A percentile compares a stretch with the other conserved stretches of the same genome.
Evolutionary conservation across 495 filamentous ascomycete species (phyloP).

Genomic region (Penicillium taxi): DNA sequence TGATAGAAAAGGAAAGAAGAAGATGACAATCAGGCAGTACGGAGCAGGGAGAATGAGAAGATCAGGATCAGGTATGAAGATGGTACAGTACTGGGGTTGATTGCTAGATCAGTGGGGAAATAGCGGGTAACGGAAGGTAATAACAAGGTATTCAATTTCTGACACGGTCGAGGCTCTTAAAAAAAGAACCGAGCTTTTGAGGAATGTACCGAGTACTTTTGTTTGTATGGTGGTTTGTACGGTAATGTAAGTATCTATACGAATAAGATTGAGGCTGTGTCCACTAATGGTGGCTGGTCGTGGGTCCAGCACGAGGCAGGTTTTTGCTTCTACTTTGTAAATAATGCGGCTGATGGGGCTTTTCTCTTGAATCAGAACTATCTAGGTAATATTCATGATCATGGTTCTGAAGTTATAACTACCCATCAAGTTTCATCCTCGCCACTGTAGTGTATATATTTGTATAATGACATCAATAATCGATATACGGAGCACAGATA

Average conservation of each 20-base stretch:
- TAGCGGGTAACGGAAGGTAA: background rate
- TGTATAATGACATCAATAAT: no score
- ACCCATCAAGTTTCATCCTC: no score
- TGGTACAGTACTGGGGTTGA: background rate
- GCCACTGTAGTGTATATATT: no score
- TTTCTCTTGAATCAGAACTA: no score
- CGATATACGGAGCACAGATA: no score
- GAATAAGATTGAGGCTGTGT: conserved; percentile 30
- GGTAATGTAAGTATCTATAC: conserved; percentile 7
- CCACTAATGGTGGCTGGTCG: conserved; percentile 24
- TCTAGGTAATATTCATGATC: no score
- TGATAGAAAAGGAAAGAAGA: background rate
- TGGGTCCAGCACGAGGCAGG: conserved; percentile 16
- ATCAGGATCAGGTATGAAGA: background rate
- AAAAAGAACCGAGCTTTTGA: conserved; percentile 10
- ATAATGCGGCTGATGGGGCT: conserved; percentile 9
- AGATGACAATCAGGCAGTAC: background rate
- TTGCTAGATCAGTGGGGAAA: background rate
- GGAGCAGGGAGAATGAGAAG: background rate
- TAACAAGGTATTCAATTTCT: conserved; percentile 1
- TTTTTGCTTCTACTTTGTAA: background rate
- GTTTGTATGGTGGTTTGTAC: background rate
- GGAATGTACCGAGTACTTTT: conserved; percentile 8
- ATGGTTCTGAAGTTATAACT: no score
- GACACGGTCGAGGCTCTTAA: conserved; percentile 24